Base-by-base conservation (phyloP, 140 eudicot species). In the Bidens hawaiensis region DNA sequence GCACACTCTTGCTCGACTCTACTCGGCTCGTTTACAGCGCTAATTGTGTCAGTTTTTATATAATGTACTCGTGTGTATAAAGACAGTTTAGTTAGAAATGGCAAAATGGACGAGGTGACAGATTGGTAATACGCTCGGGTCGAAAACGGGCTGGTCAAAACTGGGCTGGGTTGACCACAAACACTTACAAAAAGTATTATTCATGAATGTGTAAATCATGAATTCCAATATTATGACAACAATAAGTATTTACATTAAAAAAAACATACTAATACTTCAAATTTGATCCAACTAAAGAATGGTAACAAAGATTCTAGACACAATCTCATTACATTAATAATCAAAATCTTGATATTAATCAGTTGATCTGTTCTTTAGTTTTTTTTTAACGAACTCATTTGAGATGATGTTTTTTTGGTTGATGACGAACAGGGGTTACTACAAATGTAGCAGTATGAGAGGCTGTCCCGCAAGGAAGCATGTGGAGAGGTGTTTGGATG, bases 381-480 rank as follows among this genome's bases (percentile, higher is more conserved):
- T 6, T 46, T 17, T 6, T 0, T 46, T 46, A 7, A n/a, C n/a
- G n/a, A 17, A 17, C 30, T 31, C 57, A 23, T 24, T 22, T 50
- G 57, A 50, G 31, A 50, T 50, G n/a, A n/a, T n/a, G n/a, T 43
- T 19, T 22, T 17, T 13, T 36, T 62, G 63, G 64, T 69, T 41
- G 46, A 25, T 64, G 62, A n/a, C 75, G 83, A 74, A 60, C 83
- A 88, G 96, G 87, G 96, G 94, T 22, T 88, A 88, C 88, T 88
- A 88, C 56, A 88, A 88, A 71, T 88, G 96, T 60, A 88, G 96
- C 77, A 88, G 94, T 64, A 78, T 88, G 85, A 82, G 96, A 80
- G 96, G 96, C 47, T 88, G 96, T 34, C 96, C 96, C 0, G 96
- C 96, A 43, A 88, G 96, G 67, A 88, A 88, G 75, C 96, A 88